These are phyloP conservation scores for Nothopassalora personata DNA, from an alignment of 2,329 filamentous ascomycete species.

Conservation along the genomic window DNA sequence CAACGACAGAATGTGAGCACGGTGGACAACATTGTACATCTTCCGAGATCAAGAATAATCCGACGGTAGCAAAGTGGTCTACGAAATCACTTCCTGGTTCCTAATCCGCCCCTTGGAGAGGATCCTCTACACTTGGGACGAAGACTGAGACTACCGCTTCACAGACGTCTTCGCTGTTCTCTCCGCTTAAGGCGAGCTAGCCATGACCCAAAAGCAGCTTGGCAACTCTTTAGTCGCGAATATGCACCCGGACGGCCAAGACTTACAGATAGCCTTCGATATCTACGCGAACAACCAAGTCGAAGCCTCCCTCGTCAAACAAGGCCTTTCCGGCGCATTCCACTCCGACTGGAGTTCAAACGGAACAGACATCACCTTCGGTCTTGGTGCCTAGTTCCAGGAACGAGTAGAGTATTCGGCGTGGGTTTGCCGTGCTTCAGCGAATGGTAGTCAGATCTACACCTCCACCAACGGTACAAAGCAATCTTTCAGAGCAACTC, in stretches of 20 bases:
- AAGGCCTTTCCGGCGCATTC: slow-evolving; percentile 12
- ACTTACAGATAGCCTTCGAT: slow-evolving; percentile 6
- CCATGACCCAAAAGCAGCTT: slow-evolving; percentile 13
- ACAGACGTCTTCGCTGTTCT: slow-evolving; percentile 13
- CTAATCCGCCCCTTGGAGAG: slow-evolving; percentile 3
- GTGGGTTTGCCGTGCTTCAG: slow-evolving; percentile 7
- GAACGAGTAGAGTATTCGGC: slow-evolving; percentile 5
- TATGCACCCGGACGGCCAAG: slow-evolving; percentile 6
- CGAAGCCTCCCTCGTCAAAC: slow-evolving; percentile 1
- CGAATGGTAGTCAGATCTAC: slow-evolving; percentile 1
- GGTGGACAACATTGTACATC: too few species aligned
- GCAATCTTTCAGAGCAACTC: slow-evolving; percentile 4
- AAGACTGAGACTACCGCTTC: slow-evolving; percentile 16
- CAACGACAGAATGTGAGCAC: too few species aligned
- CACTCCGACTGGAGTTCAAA: slow-evolving; percentile 8
- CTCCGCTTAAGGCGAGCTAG: slow-evolving; percentile 7
- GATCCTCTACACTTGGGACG: slow-evolving; percentile 11
- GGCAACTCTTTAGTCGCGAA: slow-evolving; percentile 9
- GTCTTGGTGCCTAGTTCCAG: slow-evolving; percentile 13
- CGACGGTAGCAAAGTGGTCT: slow-evolving; percentile 8
- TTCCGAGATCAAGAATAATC: neutral
- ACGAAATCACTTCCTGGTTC: slow-evolving; percentile 9
- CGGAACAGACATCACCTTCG: slow-evolving; percentile 7
- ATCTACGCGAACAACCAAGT: slow-evolving; percentile 4
- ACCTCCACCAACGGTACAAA: neutral